phyloP scores from a whole-genome alignment of 1,139 yeast genomes.

The Geotrichum candidum region DNA sequence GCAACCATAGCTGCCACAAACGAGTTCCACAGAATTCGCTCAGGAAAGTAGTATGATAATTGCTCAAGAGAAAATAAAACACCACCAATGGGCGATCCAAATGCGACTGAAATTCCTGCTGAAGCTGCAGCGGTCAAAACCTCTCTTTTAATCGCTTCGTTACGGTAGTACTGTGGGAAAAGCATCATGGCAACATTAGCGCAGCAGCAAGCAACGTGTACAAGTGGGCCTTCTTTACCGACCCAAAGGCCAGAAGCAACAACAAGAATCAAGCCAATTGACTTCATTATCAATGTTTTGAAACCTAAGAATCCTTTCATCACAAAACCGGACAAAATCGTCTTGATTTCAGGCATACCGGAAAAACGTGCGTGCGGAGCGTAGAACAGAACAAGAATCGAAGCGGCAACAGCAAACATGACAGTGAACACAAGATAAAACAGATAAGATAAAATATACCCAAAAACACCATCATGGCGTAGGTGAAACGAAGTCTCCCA shows the following conservation, averaged over 20 bases:
- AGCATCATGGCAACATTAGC: conserved; percentile 40
- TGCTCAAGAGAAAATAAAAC: conserved; percentile 79
- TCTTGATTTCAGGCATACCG: conserved; percentile 64
- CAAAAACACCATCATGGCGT: conserved; percentile 27
- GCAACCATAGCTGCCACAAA: conserved; percentile 73
- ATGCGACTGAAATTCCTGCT: conserved; percentile 90
- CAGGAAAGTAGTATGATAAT: conserved; percentile 56
- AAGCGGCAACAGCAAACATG: conserved; percentile 32
- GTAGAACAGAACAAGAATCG: conserved; percentile 34
- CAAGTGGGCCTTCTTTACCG: conserved; percentile 92
- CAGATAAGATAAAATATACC: conserved; percentile 34
- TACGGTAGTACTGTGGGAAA: conserved; percentile 31
- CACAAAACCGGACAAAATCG: conserved; percentile 32
- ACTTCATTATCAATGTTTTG: conserved; percentile 45
- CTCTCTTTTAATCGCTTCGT: conserved; percentile 47
- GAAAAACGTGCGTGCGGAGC: conserved; percentile 50
- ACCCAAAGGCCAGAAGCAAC: conserved; percentile 84
- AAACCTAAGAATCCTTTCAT: conserved; percentile 44
- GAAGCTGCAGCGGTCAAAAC: conserved; percentile 80
- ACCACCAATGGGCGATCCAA: conserved; percentile 93
- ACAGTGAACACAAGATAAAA: conserved; percentile 37
- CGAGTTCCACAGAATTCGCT: conserved; percentile 72
- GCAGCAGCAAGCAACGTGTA: conserved; percentile 75
- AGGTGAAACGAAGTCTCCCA: conserved; percentile 38
- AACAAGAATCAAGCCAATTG: conserved; percentile 52